These are phyloP conservation scores for Trypanosoma caninum DNA, from an alignment of 208 protist genomes.

Conservation along the genomic window DNA sequence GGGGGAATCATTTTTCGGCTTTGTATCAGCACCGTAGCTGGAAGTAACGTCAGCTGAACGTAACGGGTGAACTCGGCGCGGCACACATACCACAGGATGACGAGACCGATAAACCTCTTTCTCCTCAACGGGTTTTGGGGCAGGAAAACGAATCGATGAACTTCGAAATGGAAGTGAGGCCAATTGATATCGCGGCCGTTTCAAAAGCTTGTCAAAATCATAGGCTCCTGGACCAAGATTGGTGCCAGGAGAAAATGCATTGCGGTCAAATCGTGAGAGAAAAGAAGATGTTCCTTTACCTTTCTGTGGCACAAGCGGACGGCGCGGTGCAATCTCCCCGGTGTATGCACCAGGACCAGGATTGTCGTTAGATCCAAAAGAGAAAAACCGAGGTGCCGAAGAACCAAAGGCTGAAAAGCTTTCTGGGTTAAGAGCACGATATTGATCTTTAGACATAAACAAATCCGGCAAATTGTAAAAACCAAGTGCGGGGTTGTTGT, in stretches of 20 bases:
- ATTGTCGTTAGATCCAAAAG: slow-evolving; percentile 12
- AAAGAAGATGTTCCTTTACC: slow-evolving; percentile 46
- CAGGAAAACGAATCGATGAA: slow-evolving; percentile 52
- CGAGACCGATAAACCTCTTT: slow-evolving; percentile 11
- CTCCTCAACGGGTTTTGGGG: slow-evolving; percentile 5
- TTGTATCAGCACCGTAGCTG: slow-evolving; percentile 29
- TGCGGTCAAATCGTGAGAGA: slow-evolving; percentile 44
- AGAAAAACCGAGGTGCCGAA: slow-evolving; percentile 39
- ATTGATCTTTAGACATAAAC: slow-evolving; percentile 22
- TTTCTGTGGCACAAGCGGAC: slow-evolving; percentile 23
- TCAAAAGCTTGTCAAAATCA: slow-evolving; percentile 25
- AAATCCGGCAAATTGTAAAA: slow-evolving; percentile 47
- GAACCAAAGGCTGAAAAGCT: slow-evolving; percentile 64
- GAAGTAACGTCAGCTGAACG: slow-evolving; percentile 8
- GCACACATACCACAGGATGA: slow-evolving; percentile 21
- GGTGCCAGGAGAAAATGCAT: slow-evolving; percentile 16
- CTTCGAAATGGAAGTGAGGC: slow-evolving; percentile 56
- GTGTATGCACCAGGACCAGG: slow-evolving; percentile 79
- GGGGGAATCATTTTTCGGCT: slow-evolving; percentile 14
- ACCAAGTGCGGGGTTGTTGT: slow-evolving; percentile 63
- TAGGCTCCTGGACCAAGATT: slow-evolving; percentile 71
- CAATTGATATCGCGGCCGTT: slow-evolving; percentile 18
- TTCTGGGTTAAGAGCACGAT: slow-evolving; percentile 28
- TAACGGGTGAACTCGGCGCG: slow-evolving; percentile 20
- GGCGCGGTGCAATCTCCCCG: slow-evolving; percentile 65